Evolutionary conservation across 192 early-diverging fungal genomes (phyloP).

Genomic region (Piromyces sp.): DNA sequence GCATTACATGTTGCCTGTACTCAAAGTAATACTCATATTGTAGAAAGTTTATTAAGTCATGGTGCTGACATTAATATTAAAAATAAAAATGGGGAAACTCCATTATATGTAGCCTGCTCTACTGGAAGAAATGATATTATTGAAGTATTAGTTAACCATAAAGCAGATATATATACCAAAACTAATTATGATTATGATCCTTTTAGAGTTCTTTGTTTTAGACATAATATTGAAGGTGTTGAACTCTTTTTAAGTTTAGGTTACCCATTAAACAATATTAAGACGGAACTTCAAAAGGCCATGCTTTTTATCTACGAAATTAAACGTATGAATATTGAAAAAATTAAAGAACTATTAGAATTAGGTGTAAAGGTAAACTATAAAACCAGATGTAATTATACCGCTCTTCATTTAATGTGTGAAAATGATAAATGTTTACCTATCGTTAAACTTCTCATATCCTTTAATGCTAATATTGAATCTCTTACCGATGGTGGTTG

Average conservation of each 20-base stretch:
- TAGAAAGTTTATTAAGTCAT: background rate
- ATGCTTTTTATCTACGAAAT: background rate
- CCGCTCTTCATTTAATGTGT: background rate
- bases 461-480: background rate
- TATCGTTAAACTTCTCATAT: background rate
- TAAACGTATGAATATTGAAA: background rate
- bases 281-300: background rate
- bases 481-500: background rate
- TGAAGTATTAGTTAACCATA: background rate
- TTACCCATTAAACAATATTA: background rate
- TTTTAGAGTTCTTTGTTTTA: background rate
- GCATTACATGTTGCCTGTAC: background rate
- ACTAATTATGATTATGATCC: background rate
- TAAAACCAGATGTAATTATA: background rate
- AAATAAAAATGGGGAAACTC: background rate
- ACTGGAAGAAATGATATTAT: background rate
- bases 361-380: background rate
- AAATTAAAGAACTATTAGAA: background rate
- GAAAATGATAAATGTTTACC: background rate
- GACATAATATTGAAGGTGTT: background rate
- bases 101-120: background rate
- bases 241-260: background rate
- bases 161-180: background rate
- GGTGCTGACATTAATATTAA: background rate
- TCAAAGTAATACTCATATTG: background rate